Percentiles rank a stretch among this genome's conserved stretches.
These are phyloP conservation scores for Pichia sp. DNA, from an alignment of 1,139 yeast species.

Conservation along the genomic window DNA sequence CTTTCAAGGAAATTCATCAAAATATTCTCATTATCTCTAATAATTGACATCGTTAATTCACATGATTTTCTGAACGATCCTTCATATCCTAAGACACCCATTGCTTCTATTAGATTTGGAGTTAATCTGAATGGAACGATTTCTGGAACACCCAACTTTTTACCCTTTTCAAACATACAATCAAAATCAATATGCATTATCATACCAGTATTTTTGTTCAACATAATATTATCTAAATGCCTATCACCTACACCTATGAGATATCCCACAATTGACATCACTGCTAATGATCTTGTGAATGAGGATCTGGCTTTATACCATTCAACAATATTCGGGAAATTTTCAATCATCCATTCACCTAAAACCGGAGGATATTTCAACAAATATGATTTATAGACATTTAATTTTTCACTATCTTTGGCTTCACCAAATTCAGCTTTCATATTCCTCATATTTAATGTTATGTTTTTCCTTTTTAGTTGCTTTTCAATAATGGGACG, in stretches of 20 bases:
- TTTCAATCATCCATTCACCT: constrained; percentile 81
- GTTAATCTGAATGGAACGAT: constrained; percentile 92
- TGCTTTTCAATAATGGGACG: constrained; percentile 49
- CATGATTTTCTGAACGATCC: constrained; percentile 83
- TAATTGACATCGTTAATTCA: constrained; percentile 71
- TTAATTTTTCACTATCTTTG: constrained; percentile 31
- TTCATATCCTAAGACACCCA: constrained; percentile 87
- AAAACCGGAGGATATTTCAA: constrained; percentile 64
- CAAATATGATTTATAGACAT: constrained; percentile 33
- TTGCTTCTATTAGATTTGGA: constrained; percentile 81
- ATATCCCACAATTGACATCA: constrained; percentile 96
- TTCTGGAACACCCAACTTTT: constrained; percentile 71
- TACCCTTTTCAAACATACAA: constrained; percentile 80
- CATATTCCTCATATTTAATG: constrained; percentile 9
- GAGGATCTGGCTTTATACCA: constrained; percentile 81
- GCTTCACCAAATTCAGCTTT: constrained; percentile 15
- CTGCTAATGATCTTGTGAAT: constrained; percentile 80
- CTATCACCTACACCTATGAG: constrained; percentile 90
- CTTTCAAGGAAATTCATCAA: constrained; percentile 90
- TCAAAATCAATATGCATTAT: constrained; percentile 95
- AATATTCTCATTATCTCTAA: constrained; percentile 79
- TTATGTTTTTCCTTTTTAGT: constrained; percentile 8
- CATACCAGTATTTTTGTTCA: constrained; percentile 69
- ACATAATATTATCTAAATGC: constrained; percentile 85
- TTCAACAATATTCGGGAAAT: constrained; percentile 79